phyloP scores from a whole-genome alignment of 495 filamentous ascomycete genomes.

The Sphaerosporella brunnea region DNA sequence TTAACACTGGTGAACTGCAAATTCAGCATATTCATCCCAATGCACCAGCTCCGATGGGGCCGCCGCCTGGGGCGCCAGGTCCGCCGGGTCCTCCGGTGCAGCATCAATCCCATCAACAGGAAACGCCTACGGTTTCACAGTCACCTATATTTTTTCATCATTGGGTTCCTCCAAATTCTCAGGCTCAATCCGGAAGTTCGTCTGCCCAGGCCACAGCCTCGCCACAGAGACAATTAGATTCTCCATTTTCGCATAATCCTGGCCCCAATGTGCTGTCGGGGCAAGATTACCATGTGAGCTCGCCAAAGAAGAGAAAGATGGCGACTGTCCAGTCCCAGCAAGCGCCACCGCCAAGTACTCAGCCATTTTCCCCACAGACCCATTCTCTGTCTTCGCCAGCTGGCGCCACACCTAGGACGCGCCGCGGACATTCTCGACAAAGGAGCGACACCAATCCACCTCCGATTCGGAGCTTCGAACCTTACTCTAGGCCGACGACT shows the following conservation, averaged over 20 bases:
- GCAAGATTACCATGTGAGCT: conserved; percentile 35
- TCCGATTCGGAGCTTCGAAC: conserved; percentile 27
- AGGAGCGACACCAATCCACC: conserved; percentile 44
- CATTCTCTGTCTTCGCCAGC: conserved; percentile 39
- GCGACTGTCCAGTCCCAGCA: conserved; percentile 36
- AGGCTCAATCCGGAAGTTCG: conserved; percentile 31
- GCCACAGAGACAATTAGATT: conserved; percentile 36
- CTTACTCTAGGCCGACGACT: conserved; percentile 28
- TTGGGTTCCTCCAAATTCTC: conserved; percentile 65
- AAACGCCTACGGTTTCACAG: conserved; percentile 7
- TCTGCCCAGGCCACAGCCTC: conserved; percentile 44
- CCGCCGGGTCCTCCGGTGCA: not conserved
- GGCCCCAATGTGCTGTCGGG: conserved; percentile 30
- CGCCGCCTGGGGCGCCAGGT: conserved; percentile 1
- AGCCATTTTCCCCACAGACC: conserved; percentile 33
- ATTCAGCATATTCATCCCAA: conserved; percentile 5
- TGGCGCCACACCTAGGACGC: conserved; percentile 39
- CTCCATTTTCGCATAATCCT: conserved; percentile 36
- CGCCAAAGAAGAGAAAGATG: conserved; percentile 58
- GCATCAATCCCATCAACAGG: conserved; percentile 7
- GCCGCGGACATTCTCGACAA: conserved; percentile 49
- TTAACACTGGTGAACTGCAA: conserved; percentile 8
- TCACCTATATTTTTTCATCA: conserved; percentile 79
- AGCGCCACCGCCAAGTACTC: conserved; percentile 30
- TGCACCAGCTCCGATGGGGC: not conserved